Conservation (phyloP, 1,139 yeast genomes). For the Geotrichum europaeum region DNA sequence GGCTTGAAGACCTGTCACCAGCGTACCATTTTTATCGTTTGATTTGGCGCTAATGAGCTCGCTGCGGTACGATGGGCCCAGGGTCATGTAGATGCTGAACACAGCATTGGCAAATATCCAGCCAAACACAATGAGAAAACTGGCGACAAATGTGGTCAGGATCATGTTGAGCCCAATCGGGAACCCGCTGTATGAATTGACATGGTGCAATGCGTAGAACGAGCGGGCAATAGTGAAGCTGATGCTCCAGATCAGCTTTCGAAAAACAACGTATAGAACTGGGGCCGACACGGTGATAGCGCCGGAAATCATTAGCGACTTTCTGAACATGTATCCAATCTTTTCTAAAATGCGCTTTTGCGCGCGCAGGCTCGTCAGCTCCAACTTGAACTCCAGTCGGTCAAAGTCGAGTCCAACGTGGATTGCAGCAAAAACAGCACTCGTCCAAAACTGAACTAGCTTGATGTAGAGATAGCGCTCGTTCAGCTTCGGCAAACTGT, state of each 20-base stretch:
- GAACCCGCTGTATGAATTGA: conserved; percentile 34
- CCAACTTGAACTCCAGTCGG: conserved; percentile 38
- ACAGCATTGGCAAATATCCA: conserved; percentile 64
- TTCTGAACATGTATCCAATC: conserved; percentile 37
- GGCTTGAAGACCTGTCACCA: conserved; percentile 63
- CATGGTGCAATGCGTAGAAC: conserved; percentile 35
- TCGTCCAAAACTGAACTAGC: conserved; percentile 39
- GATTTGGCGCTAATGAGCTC: conserved; percentile 63
- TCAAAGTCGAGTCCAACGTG: conserved; percentile 58
- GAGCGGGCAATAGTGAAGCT: conserved; percentile 29
- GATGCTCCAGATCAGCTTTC: conserved; percentile 44
- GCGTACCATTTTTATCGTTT: conserved; percentile 55
- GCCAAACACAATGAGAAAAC: conserved; percentile 40
- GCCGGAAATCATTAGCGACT: conserved; percentile 38
- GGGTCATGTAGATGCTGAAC: conserved; percentile 66
- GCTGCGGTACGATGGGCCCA: conserved; percentile 77
- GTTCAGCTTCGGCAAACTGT: conserved; percentile 51
- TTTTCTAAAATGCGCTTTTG: conserved; percentile 33
- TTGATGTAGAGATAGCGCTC: conserved; percentile 56
- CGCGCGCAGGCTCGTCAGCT: conserved; percentile 29
- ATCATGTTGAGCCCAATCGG: conserved; percentile 40
- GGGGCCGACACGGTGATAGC: conserved; percentile 39
- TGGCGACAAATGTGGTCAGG: conserved; percentile 36
- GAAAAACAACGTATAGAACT: conserved; percentile 41
- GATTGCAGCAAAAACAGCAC: conserved; percentile 47